Base-by-base conservation (phyloP, 768 basidiomycete species). In the Podaxis pistillaris region DNA sequence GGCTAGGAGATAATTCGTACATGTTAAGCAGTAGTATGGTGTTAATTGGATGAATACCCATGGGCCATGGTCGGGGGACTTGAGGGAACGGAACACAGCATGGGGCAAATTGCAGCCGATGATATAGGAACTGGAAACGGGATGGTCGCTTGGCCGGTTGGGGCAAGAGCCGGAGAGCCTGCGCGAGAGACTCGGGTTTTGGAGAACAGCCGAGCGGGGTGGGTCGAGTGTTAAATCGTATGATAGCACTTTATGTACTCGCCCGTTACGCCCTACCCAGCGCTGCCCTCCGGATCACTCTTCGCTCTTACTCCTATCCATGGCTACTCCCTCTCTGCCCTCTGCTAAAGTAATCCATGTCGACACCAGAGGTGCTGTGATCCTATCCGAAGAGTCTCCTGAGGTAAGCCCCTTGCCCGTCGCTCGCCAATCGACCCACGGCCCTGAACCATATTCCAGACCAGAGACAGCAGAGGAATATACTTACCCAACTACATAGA, bases 401-500 rank as follows among this genome's bases (percentile, higher is more conserved):
- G 93, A 95, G 82, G 95, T 95, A 69, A 73, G 87, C 41, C 59
- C 59, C 46, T 50, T 40, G 28, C 47, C 17, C 15, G 37, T 33
- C 37, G 53, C 52, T 56, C 57, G 46, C 51, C 33, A 47, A 59
- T 52, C 60, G 65, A 64, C 61, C 63, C 65, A 53, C 47, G 59
- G 33, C 37, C 51, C 44, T 60, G 58, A 55, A 44, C 40, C 46
- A 62, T 58, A 44, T 52, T 54, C 15, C 68, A 94, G 94, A 94
- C 93, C 46, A 81, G 94, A 66, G 96, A 98, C 75, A 95, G 93
- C 70, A 83, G 96, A 71, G 96, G 95, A 9, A 98, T 99, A 69
- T 98, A 98, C 77, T 83, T 99, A 36, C 97, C 97, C 58, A 96
- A 97, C 72, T 88, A 98, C 78, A 96, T 96, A 64, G 97, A 99